Percentiles rank a stretch among this genome's conserved stretches.
phyloP scores from a whole-genome alignment of 352 stramenopile species.

The Globisporangium ultimum region DNA sequence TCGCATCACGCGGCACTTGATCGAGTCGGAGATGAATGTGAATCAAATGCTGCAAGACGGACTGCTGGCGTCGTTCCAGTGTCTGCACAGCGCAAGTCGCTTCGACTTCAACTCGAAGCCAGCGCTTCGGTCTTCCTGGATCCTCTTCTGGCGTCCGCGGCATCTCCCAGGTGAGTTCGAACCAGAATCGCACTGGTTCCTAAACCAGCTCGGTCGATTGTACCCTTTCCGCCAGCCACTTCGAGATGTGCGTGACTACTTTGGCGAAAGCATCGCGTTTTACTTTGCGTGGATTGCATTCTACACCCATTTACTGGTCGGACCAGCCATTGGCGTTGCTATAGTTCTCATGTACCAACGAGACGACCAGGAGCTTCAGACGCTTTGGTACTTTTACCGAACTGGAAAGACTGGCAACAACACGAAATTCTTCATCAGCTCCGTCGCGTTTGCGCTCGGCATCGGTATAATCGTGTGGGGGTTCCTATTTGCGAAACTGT shows the following conservation, averaged over 20 bases:
- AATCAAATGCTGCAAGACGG: constrained; percentile 22
- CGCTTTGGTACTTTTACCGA: constrained; percentile 28
- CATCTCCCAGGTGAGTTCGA: constrained; percentile 35
- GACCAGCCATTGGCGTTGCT: constrained; percentile 36
- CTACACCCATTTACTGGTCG: constrained; percentile 71
- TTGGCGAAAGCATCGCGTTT: constrained; percentile 84
- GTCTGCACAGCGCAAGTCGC: constrained; percentile 55
- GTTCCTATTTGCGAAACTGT: constrained; percentile 51
- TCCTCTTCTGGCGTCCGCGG: constrained; percentile 51
- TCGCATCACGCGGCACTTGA: constrained; percentile 36
- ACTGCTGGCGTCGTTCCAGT: constrained; percentile 28
- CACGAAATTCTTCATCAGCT: constrained; percentile 8
- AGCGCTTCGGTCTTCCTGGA: constrained; percentile 38
- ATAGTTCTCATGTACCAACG: constrained; percentile 19
- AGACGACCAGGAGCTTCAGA: constrained; percentile 13
- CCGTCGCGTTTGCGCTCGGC: constrained; percentile 14
- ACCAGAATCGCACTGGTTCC: constrained; percentile 33
- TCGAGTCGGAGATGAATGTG: constrained; percentile 50
- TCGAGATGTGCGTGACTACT: constrained; percentile 78
- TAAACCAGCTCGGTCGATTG: constrained; percentile 32
- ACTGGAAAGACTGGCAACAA: not conserved
- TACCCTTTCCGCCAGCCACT: constrained; percentile 73
- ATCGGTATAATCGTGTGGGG: constrained; percentile 37
- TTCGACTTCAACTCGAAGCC: constrained; percentile 38
- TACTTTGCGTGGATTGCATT: constrained; percentile 89